A percentile compares a stretch with the other conserved stretches of the same genome.
Evolutionary conservation across 2,329 filamentous ascomycete genomes (phyloP).

Genomic region (Aspergillus pseudonomiae): DNA sequence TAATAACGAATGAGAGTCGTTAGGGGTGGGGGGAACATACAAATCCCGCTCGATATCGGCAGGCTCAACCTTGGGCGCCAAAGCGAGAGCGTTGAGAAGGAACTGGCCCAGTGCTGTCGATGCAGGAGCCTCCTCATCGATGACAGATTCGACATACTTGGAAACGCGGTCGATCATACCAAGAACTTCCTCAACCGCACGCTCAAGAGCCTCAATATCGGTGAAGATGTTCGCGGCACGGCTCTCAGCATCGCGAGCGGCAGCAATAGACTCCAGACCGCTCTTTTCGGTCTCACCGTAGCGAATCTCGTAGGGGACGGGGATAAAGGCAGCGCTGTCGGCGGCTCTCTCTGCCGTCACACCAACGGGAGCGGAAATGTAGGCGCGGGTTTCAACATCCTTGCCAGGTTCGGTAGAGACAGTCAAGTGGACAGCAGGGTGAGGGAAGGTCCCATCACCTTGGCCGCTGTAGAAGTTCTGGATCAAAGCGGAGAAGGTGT

Average conservation of each 20-base stretch:
- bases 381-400: slow-evolving; percentile 87
- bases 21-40: slow-evolving; percentile 47
- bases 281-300: slow-evolving; percentile 80
- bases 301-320: slow-evolving; percentile 91
- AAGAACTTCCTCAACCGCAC: slow-evolving; percentile 82
- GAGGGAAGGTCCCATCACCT: slow-evolving; percentile 94
- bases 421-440: slow-evolving; percentile 96
- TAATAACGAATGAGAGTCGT: slow-evolving; percentile 14
- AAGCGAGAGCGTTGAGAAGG: slow-evolving; percentile 86
- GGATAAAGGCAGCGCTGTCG: slow-evolving; percentile 96
- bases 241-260: slow-evolving; percentile 77
- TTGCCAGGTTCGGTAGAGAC: slow-evolving; percentile 86
- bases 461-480: slow-evolving; percentile 99
- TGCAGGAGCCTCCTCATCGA: slow-evolving; percentile 84
- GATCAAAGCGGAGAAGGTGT: slow-evolving; percentile 97
- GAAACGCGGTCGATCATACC: slow-evolving; percentile 88
- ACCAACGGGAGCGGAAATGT: slow-evolving; percentile 93
- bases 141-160: slow-evolving; percentile 87
- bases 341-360: slow-evolving; percentile 92
- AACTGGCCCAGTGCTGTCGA: slow-evolving; percentile 93
- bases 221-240: slow-evolving; percentile 74
- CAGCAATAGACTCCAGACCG: slow-evolving; percentile 79
- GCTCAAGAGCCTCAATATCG: slow-evolving; percentile 87
- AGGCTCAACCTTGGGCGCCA: slow-evolving; percentile 92
- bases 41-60: slow-evolving; percentile 94